These are phyloP conservation scores for Botrytis fabae DNA, from an alignment of 2,329 filamentous ascomycete species.

Conservation along the genomic window DNA sequence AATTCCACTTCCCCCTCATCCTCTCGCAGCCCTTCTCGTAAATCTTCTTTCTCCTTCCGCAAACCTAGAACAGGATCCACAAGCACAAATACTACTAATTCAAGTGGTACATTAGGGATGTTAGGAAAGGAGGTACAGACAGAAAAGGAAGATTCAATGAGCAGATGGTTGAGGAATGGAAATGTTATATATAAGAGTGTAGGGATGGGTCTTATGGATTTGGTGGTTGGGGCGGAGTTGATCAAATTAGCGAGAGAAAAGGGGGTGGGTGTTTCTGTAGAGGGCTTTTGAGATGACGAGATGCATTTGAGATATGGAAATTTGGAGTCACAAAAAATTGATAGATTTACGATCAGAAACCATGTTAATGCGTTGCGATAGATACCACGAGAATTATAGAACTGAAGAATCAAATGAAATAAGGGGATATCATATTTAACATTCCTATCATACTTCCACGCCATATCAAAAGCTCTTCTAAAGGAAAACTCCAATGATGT, in stretches of 20 bases:
- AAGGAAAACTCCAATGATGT: not conserved
- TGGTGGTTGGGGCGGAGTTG: slow-evolving; percentile 60
- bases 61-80: slow-evolving; percentile 24
- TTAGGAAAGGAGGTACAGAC: slow-evolving; percentile 32
- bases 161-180: slow-evolving; percentile 58
- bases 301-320: not conserved
- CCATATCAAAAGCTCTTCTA: too few species aligned
- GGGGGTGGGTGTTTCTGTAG: slow-evolving; percentile 54
- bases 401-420: not conserved
- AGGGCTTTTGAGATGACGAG: slow-evolving; percentile 48
- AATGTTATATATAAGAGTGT: slow-evolving; percentile 71
- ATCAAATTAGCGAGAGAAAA: slow-evolving; percentile 56
- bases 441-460: not conserved
- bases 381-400: slow-evolving; percentile 10
- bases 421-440: not conserved
- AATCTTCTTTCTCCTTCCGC: slow-evolving; percentile 26
- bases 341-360: not conserved
- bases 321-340: not conserved
- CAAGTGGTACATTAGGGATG: slow-evolving; percentile 23
- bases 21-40: slow-evolving; percentile 27
- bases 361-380: not conserved
- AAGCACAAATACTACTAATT: slow-evolving; percentile 26
- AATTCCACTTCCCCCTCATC: not conserved
- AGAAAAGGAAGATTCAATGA: slow-evolving; percentile 50
- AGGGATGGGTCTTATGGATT: slow-evolving; percentile 65